Conservation (phyloP, 192 early-diverging fungal species). For the Paraglomus brasilianum region DNA sequence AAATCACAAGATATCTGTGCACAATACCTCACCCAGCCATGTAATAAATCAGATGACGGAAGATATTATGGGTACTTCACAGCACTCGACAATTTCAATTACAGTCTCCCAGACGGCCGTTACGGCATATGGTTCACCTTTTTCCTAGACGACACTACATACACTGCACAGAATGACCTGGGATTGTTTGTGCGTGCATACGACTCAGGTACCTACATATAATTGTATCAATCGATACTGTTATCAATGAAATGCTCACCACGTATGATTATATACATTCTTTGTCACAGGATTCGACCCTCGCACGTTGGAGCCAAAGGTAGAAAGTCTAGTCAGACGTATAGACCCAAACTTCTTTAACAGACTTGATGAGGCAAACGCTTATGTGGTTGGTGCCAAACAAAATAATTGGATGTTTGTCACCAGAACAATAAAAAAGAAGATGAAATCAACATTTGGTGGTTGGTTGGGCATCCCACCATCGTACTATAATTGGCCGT, state of each 20-base stretch:
- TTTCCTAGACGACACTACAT: slow-evolving; percentile 12
- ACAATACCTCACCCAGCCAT: slow-evolving; percentile 2
- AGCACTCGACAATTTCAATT: slow-evolving; percentile 10
- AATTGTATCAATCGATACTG: no score
- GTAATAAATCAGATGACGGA: not conserved
- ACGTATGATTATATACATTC: no score
- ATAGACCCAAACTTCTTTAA: slow-evolving; percentile 15
- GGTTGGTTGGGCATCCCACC: slow-evolving; percentile 14
- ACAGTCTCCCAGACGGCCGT: not conserved
- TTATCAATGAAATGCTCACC: no score
- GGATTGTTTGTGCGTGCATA: slow-evolving; percentile 16
- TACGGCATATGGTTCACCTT: slow-evolving; percentile 24
- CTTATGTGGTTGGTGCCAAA: slow-evolving; percentile 20
- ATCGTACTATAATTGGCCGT: not conserved
- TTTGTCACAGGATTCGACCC: slow-evolving; percentile 23
- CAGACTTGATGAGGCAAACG: slow-evolving; percentile 5
- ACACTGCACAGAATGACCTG: not conserved
- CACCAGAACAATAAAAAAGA: slow-evolving; percentile 16
- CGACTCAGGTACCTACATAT: slow-evolving; percentile 25
- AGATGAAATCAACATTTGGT: not conserved
- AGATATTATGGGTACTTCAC: slow-evolving; percentile 21
- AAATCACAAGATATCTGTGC: not conserved
- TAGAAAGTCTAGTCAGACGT: not conserved
- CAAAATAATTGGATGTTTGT: slow-evolving; percentile 32
- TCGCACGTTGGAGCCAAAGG: not conserved